phyloP scores from a whole-genome alignment of 208 protist genomes.

The Tritrichomonas musculus region DNA sequence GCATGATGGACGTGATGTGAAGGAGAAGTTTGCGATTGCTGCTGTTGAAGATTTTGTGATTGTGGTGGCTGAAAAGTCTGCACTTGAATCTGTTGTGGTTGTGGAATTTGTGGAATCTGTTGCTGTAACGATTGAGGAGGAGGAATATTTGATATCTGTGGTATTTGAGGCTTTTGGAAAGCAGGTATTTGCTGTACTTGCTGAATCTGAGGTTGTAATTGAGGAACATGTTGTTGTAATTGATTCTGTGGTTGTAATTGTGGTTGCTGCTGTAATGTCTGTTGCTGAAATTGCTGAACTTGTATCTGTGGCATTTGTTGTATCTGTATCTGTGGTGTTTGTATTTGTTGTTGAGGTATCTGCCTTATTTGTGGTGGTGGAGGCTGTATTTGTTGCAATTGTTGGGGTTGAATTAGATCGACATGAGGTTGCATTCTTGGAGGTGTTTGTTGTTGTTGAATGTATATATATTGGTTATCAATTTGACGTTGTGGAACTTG shows the following conservation, averaged over 20 bases:
- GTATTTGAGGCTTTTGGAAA: no score
- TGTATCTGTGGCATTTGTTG: constrained; percentile 43
- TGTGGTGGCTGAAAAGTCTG: no score
- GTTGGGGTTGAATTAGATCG: no score
- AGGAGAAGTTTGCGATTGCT: no score
- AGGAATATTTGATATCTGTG: no score
- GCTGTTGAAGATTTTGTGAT: no score
- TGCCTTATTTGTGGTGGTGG: constrained; percentile 41
- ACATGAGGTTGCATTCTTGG: no score
- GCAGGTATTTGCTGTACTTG: constrained; percentile 9
- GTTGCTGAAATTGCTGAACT: constrained; percentile 39
- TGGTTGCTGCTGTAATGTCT: constrained; percentile 36
- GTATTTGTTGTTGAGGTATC: constrained; percentile 44
- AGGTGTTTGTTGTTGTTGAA: constrained; percentile 45
- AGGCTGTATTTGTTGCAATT: constrained; percentile 42
- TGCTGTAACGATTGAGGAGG: no score
- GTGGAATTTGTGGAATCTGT: no score
- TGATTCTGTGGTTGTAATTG: constrained; percentile 43
- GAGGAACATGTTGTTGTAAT: constrained; percentile 44
- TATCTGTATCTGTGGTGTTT: constrained; percentile 39
- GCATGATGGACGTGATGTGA: no score
- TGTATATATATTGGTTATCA: not conserved
- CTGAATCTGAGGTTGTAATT: constrained; percentile 33
- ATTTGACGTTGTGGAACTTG: not conserved
- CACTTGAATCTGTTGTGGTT: no score